Evolutionary conservation across 2,329 filamentous ascomycete genomes (phyloP).

Genomic region (Phaeoacremonium minimum): DNA sequence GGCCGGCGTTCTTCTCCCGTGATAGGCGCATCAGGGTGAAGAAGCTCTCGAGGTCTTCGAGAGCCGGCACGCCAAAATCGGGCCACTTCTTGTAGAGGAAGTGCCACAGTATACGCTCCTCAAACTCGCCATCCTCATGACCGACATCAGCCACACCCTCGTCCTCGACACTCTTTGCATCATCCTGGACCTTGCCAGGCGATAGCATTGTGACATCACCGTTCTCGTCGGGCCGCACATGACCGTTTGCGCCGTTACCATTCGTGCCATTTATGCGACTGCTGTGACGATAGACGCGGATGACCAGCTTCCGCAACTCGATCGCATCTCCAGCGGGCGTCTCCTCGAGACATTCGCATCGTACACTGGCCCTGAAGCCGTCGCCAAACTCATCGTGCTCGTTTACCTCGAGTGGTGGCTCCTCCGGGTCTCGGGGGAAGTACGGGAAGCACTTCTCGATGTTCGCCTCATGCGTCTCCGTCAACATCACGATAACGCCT

Average conservation of each 20-base stretch:
- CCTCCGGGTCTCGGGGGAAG: conserved; percentile 60
- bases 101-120: conserved; percentile 72
- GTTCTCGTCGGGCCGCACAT: conserved; percentile 3
- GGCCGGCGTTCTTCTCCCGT: conserved; percentile 47
- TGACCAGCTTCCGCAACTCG: conserved; percentile 69
- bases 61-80: conserved; percentile 77
- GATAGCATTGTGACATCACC: conserved; percentile 12
- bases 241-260: conserved; percentile 1
- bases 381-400: conserved; percentile 61
- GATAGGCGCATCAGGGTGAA: conserved; percentile 67
- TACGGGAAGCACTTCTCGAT: conserved; percentile 87
- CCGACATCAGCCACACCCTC: conserved; percentile 7
- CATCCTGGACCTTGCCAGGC: conserved; percentile 3
- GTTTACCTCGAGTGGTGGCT: conserved; percentile 54
- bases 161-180: conserved; percentile 7
- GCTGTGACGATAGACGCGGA: conserved; percentile 42
- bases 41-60: conserved; percentile 63
- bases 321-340: conserved; percentile 51
- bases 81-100: conserved; percentile 86
- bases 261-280: conserved; percentile 12
- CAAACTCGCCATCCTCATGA: conserved; percentile 25
- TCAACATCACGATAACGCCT: conserved; percentile 91
- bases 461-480: conserved; percentile 74
- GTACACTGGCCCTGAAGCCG: conserved; percentile 64
- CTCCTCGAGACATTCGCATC: conserved; percentile 59